A percentile compares a stretch with the other conserved stretches of the same genome.
These are phyloP conservation scores for Leccinum pallidistipes DNA, from an alignment of 1,284 basidiomycete species.

Conservation along the genomic window DNA sequence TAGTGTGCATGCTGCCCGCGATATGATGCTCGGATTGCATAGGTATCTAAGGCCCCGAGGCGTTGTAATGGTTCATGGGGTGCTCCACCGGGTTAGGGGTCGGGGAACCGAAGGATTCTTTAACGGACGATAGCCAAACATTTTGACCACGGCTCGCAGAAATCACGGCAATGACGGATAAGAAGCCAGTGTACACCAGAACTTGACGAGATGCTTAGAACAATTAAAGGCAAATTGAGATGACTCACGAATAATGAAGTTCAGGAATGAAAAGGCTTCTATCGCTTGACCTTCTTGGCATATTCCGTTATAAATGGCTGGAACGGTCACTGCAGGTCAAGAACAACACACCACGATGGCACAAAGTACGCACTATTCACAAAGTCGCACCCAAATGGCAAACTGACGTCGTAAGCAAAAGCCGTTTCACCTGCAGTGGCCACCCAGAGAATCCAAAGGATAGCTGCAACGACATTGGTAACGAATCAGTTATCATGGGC, in stretches of 20 bases:
- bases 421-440: constrained; percentile 45
- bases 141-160: constrained; percentile 40
- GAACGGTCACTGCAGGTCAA: background rate
- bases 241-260: constrained; percentile 49
- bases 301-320: constrained; percentile 16
- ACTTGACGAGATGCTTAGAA: constrained; percentile 34
- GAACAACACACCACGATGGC: background rate
- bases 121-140: constrained; percentile 46
- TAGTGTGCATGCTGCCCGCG: background rate
- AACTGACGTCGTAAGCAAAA: constrained; percentile 20
- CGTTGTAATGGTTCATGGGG: constrained; percentile 23
- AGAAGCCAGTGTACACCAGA: constrained; percentile 38
- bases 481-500: background rate
- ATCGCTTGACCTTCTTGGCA: constrained; percentile 49
- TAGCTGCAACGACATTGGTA: constrained; percentile 32
- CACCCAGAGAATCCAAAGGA: constrained; percentile 61
- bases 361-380: constrained; percentile 13
- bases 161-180: constrained; percentile 39
- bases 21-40: constrained; percentile 6
- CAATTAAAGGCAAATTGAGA: background rate
- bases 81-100: constrained; percentile 9
- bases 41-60: constrained; percentile 3
- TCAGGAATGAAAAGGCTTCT: constrained; percentile 54
- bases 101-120: constrained; percentile 35
- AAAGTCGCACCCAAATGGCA: constrained; percentile 25